Base-by-base conservation (phyloP, 108 stramenopile species). In the Epithemia pelagica region DNA sequence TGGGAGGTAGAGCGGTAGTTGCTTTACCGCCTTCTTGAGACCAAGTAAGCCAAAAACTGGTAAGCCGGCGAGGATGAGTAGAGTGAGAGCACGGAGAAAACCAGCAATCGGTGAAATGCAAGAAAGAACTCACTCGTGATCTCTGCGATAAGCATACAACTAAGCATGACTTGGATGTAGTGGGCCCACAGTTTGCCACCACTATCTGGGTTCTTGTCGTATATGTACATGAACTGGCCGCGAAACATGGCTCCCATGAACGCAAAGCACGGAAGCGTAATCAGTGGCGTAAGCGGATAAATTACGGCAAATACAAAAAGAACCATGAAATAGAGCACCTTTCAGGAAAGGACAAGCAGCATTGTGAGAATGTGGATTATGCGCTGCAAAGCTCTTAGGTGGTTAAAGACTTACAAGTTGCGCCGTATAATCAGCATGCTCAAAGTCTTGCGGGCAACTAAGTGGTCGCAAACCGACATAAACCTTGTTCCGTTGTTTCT, bases 181-280 rank as follows among this genome's bases (percentile, higher is more conserved):
- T 57, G 63, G 2, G 69, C 30, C 82, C 74, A 83, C 3, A 90
- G 56, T 51, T 82, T 75, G 2, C 89, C 89, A 54, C 89, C 89
- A 63, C 67, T 69, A 65, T 90, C 89, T 26, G 84, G 80, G 26
- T 64, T 62, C 19, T 80, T 74, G 0, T 82, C 82, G 58, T 90
- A 90, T 10, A 83, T 82, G 64, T 74, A 90, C 18, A 90, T 70
- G 31, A 87, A 78, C 54, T 90, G 86, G 66, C 85, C 70, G 25
- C 84, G 79, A 60, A 81, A 85, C 20, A 57, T 74, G 51, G 80
- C 71, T 0, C 68, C 71, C 67, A 87, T 74, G 5, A 83, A 30
- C 1, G 75, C 24, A 68, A 85, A 89, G 53, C 83, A 77, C n/a
- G 77, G 15, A 0, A 71, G 59, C 27, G 78, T 55, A 55, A 90